Evolutionary conservation across 495 filamentous ascomycete genomes (phyloP), one percentile per base, ranked within the genome.

Genomic region (Xylaria scruposa): DNA sequence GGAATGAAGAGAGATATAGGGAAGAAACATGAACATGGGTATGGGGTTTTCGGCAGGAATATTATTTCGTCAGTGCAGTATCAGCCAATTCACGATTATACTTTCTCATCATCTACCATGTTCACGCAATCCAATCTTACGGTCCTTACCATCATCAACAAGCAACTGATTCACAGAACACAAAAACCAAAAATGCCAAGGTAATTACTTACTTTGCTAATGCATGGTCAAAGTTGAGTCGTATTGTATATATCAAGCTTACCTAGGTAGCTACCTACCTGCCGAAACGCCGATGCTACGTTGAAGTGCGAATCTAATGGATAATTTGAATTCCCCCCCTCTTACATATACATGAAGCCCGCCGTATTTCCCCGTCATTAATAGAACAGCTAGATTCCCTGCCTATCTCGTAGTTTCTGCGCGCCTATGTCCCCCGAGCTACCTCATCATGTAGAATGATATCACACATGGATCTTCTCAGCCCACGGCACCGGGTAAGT

Each of bases 401-500:
- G 13, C 47, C 4, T 12, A 26, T 26, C 9, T 54, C n/a, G 13
- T 26, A 8, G 26, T 4, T 13, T 26, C 10, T 3, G 21, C 1
- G 9, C 6, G 46, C n/a, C n/a, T n/a, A n/a, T n/a, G n/a, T n/a
- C n/a, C n/a, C n/a, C n/a, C n/a, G n/a, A n/a, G n/a, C n/a, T n/a
- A 54, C n/a, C 21, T 15, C 12, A 5, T 26, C 51, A 54, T 6
- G 49, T 26, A 13, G 21, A 12, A 9, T n/a, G 21, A 63, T 46
- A 0, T 70, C 36, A 54, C 29, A 59, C 58, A 44, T 67, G 12
- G 5, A 54, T 44, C 46, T 72, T 73, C 70, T 88, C 83, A 29
- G 84, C 84, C 96, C 96, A 98, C 15, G 95, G 96, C 74, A 98
- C 81, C 54, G 90, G 89, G 78, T 97, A 99, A 6, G 93, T 97